Percentiles rank a stretch among this genome's conserved stretches.
phyloP scores from a whole-genome alignment of 805 yeast species.

The Starmera dryadoides region DNA sequence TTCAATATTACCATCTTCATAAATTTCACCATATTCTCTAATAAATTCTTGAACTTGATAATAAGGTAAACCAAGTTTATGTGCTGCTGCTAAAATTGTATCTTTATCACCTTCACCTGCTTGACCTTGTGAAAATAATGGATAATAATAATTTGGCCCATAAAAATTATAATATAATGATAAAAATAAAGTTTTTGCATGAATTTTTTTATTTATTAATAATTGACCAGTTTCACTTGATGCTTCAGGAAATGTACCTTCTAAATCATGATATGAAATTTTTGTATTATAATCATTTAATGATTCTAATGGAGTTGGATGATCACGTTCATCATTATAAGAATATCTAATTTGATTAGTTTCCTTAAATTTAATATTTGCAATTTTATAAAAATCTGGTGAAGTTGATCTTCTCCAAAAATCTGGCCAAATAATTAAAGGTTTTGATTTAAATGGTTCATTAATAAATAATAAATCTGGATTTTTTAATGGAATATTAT shows the following conservation, averaged over 20 bases:
- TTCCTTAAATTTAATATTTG: conserved; percentile 34
- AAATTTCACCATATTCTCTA: conserved; percentile 41
- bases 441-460: conserved; percentile 30
- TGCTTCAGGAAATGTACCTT: conserved; percentile 62
- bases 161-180: conserved; percentile 59
- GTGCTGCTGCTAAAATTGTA: conserved; percentile 66
- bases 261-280: conserved; percentile 53
- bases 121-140: conserved; percentile 50
- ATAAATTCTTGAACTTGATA: conserved; percentile 49
- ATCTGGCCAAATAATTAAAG: conserved; percentile 58
- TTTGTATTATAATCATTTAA: conserved; percentile 23
- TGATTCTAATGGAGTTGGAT: conserved; percentile 13
- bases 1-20: conserved; percentile 26
- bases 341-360: conserved; percentile 19
- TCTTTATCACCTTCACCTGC: conserved; percentile 84
- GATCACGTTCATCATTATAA: conserved; percentile 28
- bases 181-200: conserved; percentile 48
- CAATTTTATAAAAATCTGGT: conserved; percentile 49
- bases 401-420: conserved; percentile 65
- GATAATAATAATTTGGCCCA: conserved; percentile 56
- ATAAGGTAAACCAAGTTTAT: conserved; percentile 36
- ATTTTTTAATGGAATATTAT: conserved; percentile 48
- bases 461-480: conserved; percentile 36
- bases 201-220: conserved; percentile 48
- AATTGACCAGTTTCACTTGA: conserved; percentile 69